Evolutionary conservation across 192 early-diverging fungal species (phyloP).

Genomic region (Coemansia sp.): DNA sequence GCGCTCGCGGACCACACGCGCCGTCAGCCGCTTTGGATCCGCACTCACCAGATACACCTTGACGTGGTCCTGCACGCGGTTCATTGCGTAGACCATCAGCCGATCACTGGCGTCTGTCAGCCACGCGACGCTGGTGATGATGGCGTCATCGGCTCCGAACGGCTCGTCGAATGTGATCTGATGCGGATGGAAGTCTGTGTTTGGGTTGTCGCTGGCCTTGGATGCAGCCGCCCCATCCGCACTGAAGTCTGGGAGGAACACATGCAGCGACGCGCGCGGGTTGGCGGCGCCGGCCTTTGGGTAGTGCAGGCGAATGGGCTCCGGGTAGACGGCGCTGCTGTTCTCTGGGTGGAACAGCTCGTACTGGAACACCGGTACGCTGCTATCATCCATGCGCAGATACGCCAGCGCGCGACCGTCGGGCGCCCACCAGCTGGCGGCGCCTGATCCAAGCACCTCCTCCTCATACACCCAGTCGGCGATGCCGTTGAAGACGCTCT

Average conservation of each 20-base stretch:
- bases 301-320: slow-evolving; percentile 75
- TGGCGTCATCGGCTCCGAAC: slow-evolving; percentile 62
- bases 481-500: slow-evolving; percentile 83
- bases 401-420: slow-evolving; percentile 76
- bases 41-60: slow-evolving; percentile 64
- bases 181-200: slow-evolving; percentile 50
- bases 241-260: slow-evolving; percentile 59
- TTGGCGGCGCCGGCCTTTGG: slow-evolving; percentile 89
- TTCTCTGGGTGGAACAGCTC: slow-evolving; percentile 70
- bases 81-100: slow-evolving; percentile 78
- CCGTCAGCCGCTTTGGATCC: slow-evolving; percentile 35
- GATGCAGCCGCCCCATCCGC: slow-evolving; percentile 7
- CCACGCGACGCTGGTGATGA: slow-evolving; percentile 87
- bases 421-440: slow-evolving; percentile 87
- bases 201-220: slow-evolving; percentile 42
- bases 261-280: slow-evolving; percentile 73
- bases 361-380: slow-evolving; percentile 75
- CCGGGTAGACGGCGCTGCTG: slow-evolving; percentile 63
- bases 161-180: slow-evolving; percentile 43
- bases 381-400: slow-evolving; percentile 82
- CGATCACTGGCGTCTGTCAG: slow-evolving; percentile 58
- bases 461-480: slow-evolving; percentile 99
- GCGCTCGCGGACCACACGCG: slow-evolving; percentile 60
- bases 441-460: slow-evolving; percentile 72
- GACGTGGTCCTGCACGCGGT: slow-evolving; percentile 86